Evolutionary conservation across 331 rosid genomes (phyloP), one percentile per base, ranked within the genome.

Genomic region (Acacia pycnantha): DNA sequence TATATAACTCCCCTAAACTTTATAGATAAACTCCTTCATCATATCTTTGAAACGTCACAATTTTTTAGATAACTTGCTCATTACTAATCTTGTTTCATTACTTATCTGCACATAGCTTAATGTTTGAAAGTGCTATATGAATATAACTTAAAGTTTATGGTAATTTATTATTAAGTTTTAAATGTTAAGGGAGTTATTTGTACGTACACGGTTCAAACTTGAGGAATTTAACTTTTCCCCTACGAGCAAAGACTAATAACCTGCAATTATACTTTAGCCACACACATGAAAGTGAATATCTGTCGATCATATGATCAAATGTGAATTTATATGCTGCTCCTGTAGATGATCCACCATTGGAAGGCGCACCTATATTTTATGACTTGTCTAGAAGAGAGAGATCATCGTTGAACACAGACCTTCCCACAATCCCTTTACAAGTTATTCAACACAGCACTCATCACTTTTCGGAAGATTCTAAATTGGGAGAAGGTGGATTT

Each of bases 401-500:
- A 26, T 3, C 81, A 15, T 11, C n/a, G n/a, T n/a, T 80, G 21
- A 71, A 79, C 19, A 12, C 66, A 46, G 85, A 80, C 59, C 65
- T 86, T 13, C 78, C 85, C 24, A 72, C 66, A 58, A 80, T 83
- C 24, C 85, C 85, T 27, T 80, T 86, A 24, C 51, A 31, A n/a
- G 21, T 37, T 24, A 71, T 86, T 46, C 75, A 35, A 16, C 47
- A 73, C 5, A 66, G 51, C 24, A 86, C 89, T 13, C 8, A 58
- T 56, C 24, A 83, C 78, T 86, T 86, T 59, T 83, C 87, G 10
- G 71, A 54, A 5, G 66, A 56, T 47, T 80, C 66, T 27, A 86
- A 86, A 73, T 61, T 86, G 70, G 89, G 89, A 16, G 79, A 83
- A 83, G 89, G 89, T 67, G 89, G 89, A 72, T 86, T 80, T 67